Evolutionary conservation across 805 yeast species (phyloP).

Genomic region (Zygosaccharomyces kombuchaensis): DNA sequence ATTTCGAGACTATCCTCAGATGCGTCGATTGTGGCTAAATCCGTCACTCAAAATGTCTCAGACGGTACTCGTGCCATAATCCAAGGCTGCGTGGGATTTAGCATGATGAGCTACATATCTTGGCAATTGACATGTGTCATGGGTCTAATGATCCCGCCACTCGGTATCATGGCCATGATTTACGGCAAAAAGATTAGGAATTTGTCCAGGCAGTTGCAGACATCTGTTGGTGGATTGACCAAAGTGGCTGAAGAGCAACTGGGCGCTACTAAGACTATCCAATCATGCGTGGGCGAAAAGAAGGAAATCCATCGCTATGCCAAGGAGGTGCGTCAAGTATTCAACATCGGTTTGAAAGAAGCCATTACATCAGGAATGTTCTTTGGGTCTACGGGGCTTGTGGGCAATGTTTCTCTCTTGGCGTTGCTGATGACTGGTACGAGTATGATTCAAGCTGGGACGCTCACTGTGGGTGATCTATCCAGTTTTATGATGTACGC

Average conservation of each 20-base stretch:
- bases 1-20: slow-evolving; percentile 86
- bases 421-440: slow-evolving; percentile 78
- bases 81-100: slow-evolving; percentile 78
- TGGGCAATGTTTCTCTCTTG: slow-evolving; percentile 79
- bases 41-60: slow-evolving; percentile 82
- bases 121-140: slow-evolving; percentile 78
- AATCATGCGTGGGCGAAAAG: slow-evolving; percentile 82
- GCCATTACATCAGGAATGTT: slow-evolving; percentile 74
- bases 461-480: slow-evolving; percentile 78
- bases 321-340: slow-evolving; percentile 57
- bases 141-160: slow-evolving; percentile 77
- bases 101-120: slow-evolving; percentile 88
- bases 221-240: slow-evolving; percentile 78
- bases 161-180: slow-evolving; percentile 69
- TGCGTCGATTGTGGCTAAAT: slow-evolving; percentile 79
- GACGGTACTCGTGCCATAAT: slow-evolving; percentile 87
- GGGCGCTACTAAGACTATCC: slow-evolving; percentile 80
- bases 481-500: slow-evolving; percentile 95
- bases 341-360: slow-evolving; percentile 70
- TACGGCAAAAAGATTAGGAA: slow-evolving; percentile 77
- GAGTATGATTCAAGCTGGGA: slow-evolving; percentile 71
- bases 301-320: slow-evolving; percentile 74
- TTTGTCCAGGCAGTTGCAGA: slow-evolving; percentile 73
- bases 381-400: slow-evolving; percentile 73
- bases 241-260: slow-evolving; percentile 90